Percentiles rank a stretch among this genome's conserved stretches.
Evolutionary conservation across 1,139 yeast genomes (phyloP).

Genomic region (Lodderomyces orthopsilosis): DNA sequence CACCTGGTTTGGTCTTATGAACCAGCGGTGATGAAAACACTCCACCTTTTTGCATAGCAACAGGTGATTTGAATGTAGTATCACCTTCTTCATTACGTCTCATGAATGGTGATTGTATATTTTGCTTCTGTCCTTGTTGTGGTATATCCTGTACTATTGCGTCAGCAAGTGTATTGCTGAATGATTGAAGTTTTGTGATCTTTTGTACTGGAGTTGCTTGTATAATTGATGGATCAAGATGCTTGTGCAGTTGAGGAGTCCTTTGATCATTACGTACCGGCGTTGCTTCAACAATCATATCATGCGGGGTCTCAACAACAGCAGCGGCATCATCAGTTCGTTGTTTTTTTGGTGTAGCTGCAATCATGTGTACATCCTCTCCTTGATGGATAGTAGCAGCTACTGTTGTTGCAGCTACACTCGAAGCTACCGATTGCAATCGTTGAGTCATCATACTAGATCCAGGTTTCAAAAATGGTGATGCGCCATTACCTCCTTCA

Average conservation of each 20-base stretch:
- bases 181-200: background rate
- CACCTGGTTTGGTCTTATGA: slow-evolving; percentile 31
- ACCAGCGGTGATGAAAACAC: background rate
- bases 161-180: background rate
- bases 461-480: slow-evolving; percentile 3
- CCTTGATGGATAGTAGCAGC: background rate
- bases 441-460: background rate
- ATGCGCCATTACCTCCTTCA: background rate
- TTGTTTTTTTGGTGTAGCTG: slow-evolving; percentile 1
- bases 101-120: background rate
- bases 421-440: slow-evolving; percentile 6
- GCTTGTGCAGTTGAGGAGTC: background rate
- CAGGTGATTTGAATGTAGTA: slow-evolving; percentile 4
- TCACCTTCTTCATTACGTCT: slow-evolving; percentile 2
- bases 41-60: slow-evolving; percentile 2
- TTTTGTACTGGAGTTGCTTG: slow-evolving; percentile 1
- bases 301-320: background rate
- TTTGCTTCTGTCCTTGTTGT: background rate
- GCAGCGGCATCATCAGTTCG: background rate
- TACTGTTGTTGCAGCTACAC: background rate
- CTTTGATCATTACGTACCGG: slow-evolving; percentile 4
- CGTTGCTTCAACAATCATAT: slow-evolving; percentile 8
- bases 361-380: background rate
- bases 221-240: background rate
- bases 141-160: slow-evolving; percentile 1